Base-by-base conservation (phyloP, 805 yeast genomes). In the Candida endomychidarum region DNA sequence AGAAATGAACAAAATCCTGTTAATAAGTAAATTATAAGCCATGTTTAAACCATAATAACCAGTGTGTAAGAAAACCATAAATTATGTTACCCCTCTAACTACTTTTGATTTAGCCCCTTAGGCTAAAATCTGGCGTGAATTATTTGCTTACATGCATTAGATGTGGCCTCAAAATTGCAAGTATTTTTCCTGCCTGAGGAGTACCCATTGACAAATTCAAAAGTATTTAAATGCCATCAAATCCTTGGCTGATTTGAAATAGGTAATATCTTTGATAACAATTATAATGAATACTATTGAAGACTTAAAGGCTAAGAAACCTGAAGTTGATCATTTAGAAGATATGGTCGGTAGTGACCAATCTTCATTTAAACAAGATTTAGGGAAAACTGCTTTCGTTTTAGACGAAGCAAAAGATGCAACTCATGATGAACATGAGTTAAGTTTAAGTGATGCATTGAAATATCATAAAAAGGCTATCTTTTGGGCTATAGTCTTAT, bases 401-500 rank as follows among this genome's bases (percentile, higher is more conserved):
- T 20, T 45, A n/a, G 46, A 45, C 15, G 50, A 42, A 19, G 60
- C 59, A 12, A 44, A 46, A 18, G 50, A 38, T 14, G 61, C 54
- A 12, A 46, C 57, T 16, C 42, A 40, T 5, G 46, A 41, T n/a
- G 60, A 57, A 37, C 54, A 57, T 29, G 52, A 41, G 1, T 33
- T 54, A 15, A 44, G 48, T 2, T 38, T 54, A 7, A 11, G 46
- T 34, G 60, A 69, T 36, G 73, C 70, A 30, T 26, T 70, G 9
- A 59, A 51, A 42, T 56, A 58, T n/a, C 68, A 68, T 49, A 72
- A 71, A 19, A 57, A 51, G 35, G 70, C 72, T 2, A 54, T 57
- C 5, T 45, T 61, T 43, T 75, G 79, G 80, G 67, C 77, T 2
- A 44, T 70, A 18, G 54, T 73, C 27, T 54, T 74, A 34, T 62